These are phyloP conservation scores for Lobosporangium transversale DNA, from an alignment of 192 early-diverging fungal species.

Conservation along the genomic window DNA sequence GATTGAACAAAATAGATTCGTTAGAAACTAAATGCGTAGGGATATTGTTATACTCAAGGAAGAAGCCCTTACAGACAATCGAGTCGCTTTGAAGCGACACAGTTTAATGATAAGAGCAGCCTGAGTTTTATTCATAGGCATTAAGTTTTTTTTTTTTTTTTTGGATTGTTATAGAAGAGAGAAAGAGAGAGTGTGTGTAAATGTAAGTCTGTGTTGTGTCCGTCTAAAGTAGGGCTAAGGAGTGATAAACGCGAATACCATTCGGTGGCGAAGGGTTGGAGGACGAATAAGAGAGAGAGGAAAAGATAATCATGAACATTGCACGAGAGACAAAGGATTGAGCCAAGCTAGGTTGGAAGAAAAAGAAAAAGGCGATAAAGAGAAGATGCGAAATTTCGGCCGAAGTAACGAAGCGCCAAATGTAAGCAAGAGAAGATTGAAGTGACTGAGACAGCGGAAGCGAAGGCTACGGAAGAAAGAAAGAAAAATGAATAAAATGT, in stretches of 20 bases:
- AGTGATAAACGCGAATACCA: too few relatives aligned
- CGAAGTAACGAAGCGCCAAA: too few relatives aligned
- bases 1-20: background rate
- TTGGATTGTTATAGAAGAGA: background rate
- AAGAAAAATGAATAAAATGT: too few relatives aligned
- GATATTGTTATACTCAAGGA: background rate
- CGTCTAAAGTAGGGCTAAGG: too few relatives aligned
- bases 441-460: too few relatives aligned
- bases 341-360: too few relatives aligned
- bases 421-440: too few relatives aligned
- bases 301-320: background rate
- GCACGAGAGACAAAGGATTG: too few relatives aligned
- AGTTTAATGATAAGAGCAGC: slow-evolving; percentile 39
- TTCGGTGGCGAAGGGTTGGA: background rate
- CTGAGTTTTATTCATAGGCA: slow-evolving; percentile 31
- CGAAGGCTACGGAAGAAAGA: too few relatives aligned
- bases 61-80: slow-evolving; percentile 16
- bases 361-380: too few relatives aligned
- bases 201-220: too few relatives aligned
- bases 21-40: background rate
- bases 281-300: background rate
- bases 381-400: too few relatives aligned
- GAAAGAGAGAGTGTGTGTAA: background rate
- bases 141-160: background rate
- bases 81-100: slow-evolving; percentile 40